A percentile compares a stretch with the other conserved stretches of the same genome.
Conservation (phyloP, 768 basidiomycete genomes). For the Rhizopogon vulgaris region DNA sequence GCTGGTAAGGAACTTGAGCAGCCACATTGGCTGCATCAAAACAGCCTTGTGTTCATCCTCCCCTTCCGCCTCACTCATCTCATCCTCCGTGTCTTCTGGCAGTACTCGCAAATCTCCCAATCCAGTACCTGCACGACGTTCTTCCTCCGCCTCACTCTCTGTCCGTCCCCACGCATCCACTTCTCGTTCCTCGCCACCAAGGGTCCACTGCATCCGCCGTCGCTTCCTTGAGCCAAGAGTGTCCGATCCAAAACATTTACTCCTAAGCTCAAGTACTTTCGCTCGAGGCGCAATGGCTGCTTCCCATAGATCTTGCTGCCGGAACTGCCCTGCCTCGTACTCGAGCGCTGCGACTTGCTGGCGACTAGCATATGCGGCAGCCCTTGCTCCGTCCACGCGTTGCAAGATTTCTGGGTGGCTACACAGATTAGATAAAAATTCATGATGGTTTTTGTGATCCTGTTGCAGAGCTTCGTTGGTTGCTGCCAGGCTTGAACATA, state of each 20-base stretch:
- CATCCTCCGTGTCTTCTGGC: conserved; percentile 23
- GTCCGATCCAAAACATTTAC: conserved; percentile 64
- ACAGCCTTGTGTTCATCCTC: conserved; percentile 21
- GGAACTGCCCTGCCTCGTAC: conserved; percentile 70
- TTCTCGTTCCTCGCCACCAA: conserved; percentile 54
- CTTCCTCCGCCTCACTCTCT: conserved; percentile 74
- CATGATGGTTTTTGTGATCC: conserved; percentile 50
- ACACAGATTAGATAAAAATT: conserved; percentile 42
- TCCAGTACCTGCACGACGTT: conserved; percentile 31
- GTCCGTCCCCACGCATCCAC: conserved; percentile 69
- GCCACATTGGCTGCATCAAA: conserved; percentile 71
- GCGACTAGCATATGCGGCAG: conserved; percentile 44
- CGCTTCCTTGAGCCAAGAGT: conserved; percentile 43
- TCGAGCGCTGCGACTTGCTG: conserved; percentile 50
- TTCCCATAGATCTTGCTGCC: conserved; percentile 60
- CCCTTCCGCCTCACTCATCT: conserved; percentile 23
- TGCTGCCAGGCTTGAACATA: conserved; percentile 46
- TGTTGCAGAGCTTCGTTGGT: conserved; percentile 53
- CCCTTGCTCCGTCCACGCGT: conserved; percentile 44
- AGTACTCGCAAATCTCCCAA: conserved; percentile 10
- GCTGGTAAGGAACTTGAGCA: conserved; percentile 69
- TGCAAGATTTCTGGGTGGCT: conserved; percentile 40
- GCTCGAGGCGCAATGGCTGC: conserved; percentile 53
- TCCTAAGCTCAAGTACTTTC: conserved; percentile 59
- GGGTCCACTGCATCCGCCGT: conserved; percentile 63